Evolutionary conservation across 805 yeast genomes (phyloP), one percentile per base, ranked within the genome.

Genomic region (Ogataea methylovora): DNA sequence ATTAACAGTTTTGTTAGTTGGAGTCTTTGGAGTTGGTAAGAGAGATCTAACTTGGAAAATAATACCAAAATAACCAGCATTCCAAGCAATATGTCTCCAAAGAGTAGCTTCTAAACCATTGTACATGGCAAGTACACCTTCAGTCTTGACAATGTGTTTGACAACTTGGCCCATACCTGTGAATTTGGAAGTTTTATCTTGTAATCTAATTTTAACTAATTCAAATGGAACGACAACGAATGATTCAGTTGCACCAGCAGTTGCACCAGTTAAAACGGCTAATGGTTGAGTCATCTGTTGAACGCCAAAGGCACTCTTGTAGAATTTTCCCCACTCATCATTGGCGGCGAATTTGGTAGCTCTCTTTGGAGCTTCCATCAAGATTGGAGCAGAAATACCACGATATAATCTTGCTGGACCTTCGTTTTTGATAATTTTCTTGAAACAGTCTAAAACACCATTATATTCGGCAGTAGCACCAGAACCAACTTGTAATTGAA

Each of bases 291-390:
- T 84, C 75, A 83, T 72, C 43, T 72, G 59, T 8, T 68, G 58
- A 29, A 83, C 69, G 34, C 85, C 94, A 56, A 88, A 86, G 15
- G 64, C 56, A 21, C 67, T 67, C 46, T 76, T 75, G 71, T 87
- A 90, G 46, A 87, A 60, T 59, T 81, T 81, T 34, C 95, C 90
- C 82, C 95, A 92, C 59, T 86, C 94, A 57, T 92, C 98, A 57
- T 92, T 92, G 42, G 97, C 95, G 34, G 97, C 97, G 57, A 92
- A 92, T 61, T 92, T 92, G 45, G 95, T 88, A 27, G 98, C 98
- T 67, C 99, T 79, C 70, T 92, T 92, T 44, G 98, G 98, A 11
- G 97, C 98, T 61, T 92, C 99, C 98, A 92, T 92, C 51, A 92
- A 69, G 47, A 92, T 85, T 23, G 99, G 99, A 17, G 98, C 95